phyloP scores from a whole-genome alignment of 176 grass and related monocot genomes.

The Urochloa ruziziensis region DNA sequence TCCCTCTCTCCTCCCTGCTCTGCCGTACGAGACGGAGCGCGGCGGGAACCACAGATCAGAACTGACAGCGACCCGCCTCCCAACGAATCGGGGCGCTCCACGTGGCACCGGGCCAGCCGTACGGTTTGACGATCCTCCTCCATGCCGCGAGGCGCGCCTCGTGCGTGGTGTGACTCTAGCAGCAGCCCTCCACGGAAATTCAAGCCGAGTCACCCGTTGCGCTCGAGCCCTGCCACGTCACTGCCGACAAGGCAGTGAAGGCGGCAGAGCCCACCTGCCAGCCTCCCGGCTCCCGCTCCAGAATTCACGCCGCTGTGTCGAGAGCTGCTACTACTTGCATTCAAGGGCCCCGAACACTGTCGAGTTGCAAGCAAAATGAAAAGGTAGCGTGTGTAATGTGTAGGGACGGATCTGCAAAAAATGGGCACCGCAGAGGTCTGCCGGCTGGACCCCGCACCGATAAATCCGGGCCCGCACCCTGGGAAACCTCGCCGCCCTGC shows the following conservation, averaged over 20 bases:
- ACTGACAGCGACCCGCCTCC: background rate
- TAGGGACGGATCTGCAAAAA: background rate
- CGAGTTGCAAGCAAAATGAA: background rate
- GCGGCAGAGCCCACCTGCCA: background rate
- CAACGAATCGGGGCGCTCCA: background rate
- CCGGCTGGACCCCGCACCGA: background rate
- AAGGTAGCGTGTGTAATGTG: background rate
- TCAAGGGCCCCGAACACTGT: background rate
- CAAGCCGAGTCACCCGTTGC: background rate
- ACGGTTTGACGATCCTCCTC: background rate
- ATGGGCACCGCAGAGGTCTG: background rate
- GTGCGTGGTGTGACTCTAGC: too few species aligned
- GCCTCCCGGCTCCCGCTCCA: background rate
- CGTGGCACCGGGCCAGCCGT: background rate
- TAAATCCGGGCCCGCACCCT: background rate
- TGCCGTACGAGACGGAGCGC: background rate
- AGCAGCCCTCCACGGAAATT: background rate
- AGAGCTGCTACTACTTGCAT: background rate
- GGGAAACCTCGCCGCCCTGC: slow-evolving; percentile 26
- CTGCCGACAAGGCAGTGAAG: background rate
- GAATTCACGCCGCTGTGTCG: background rate
- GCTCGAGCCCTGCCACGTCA: slow-evolving; percentile 13
- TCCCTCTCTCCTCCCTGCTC: too few species aligned
- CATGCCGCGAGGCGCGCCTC: background rate
- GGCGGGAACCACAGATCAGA: background rate